These are phyloP conservation scores for Nakazawaea populi DNA, from an alignment of 805 yeast genomes.

Conservation along the genomic window DNA sequence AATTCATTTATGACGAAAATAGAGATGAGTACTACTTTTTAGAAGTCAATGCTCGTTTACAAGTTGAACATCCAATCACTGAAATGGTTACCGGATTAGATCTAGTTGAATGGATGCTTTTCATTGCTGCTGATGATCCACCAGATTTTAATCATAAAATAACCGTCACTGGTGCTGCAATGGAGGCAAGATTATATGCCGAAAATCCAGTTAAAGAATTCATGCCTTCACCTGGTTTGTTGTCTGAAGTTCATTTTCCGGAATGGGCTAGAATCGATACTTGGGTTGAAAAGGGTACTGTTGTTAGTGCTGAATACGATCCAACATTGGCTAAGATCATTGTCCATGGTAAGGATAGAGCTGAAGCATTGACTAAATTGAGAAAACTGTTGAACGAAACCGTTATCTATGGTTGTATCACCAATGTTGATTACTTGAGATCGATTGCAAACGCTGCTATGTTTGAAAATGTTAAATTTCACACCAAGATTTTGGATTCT, in stretches of 20 bases:
- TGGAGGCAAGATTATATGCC: constrained; percentile 96
- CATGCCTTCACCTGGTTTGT: constrained; percentile 93
- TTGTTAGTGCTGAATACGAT: constrained; percentile 87
- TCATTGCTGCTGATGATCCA: constrained; percentile 83
- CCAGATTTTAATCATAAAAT: constrained; percentile 66
- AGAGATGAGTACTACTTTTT: constrained; percentile 89
- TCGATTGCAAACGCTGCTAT: constrained; percentile 77
- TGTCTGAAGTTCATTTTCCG: constrained; percentile 82
- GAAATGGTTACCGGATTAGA: constrained; percentile 94
- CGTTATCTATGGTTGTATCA: constrained; percentile 78
- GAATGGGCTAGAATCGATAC: constrained; percentile 90
- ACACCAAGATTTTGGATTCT: constrained; percentile 82
- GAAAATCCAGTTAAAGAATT: constrained; percentile 95
- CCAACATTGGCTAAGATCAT: constrained; percentile 95
- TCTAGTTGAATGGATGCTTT: constrained; percentile 94
- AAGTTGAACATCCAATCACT: constrained; percentile 97
- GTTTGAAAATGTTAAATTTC: constrained; percentile 80
- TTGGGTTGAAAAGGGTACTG: constrained; percentile 89
- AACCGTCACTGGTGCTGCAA: constrained; percentile 75
- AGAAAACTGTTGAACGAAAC: constrained; percentile 83
- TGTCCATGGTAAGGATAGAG: constrained; percentile 87
- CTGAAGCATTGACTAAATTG: constrained; percentile 74
- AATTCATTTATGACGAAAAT: constrained; percentile 81
- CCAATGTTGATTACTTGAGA: constrained; percentile 86
- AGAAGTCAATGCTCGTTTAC: constrained; percentile 94